A percentile compares a stretch with the other conserved stretches of the same genome.
phyloP scores from a whole-genome alignment of 1,284 basidiomycete genomes.

The Rugosomyces carneus region DNA sequence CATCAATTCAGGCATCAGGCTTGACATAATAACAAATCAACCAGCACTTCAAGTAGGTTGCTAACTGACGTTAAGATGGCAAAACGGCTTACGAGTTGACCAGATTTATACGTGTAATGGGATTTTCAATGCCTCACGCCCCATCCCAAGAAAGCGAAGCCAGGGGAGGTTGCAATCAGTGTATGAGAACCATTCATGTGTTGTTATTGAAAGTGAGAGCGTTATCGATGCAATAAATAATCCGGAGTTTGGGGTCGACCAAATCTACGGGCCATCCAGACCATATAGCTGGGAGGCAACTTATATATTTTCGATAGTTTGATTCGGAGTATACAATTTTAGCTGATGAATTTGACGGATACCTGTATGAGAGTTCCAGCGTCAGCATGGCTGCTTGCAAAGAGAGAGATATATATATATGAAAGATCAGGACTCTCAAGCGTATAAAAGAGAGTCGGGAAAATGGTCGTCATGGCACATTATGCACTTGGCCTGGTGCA shows the following conservation, averaged over 20 bases:
- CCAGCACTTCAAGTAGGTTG: slow-evolving; percentile 32
- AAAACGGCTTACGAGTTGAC: not conserved
- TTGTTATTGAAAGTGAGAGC: slow-evolving; percentile 45
- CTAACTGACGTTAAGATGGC: not conserved
- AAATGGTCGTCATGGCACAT: slow-evolving; percentile 36
- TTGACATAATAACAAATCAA: slow-evolving; percentile 42
- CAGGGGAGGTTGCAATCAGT: slow-evolving; percentile 34
- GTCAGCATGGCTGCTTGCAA: slow-evolving; percentile 1
- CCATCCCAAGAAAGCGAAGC: slow-evolving; percentile 36
- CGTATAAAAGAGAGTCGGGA: slow-evolving; percentile 39
- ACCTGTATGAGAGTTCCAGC: not conserved
- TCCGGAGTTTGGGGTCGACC: slow-evolving; percentile 36
- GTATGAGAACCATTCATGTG: slow-evolving; percentile 37
- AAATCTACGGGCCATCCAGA: slow-evolving; percentile 37
- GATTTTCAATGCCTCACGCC: slow-evolving; percentile 31
- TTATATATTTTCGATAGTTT: slow-evolving; percentile 32
- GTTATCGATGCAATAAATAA: slow-evolving; percentile 46
- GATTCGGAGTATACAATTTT: not conserved
- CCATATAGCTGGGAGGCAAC: slow-evolving; percentile 37
- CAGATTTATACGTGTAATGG: slow-evolving; percentile 43
- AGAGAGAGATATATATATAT: slow-evolving; percentile 9
- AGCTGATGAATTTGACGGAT: not conserved
- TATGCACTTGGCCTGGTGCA: slow-evolving; percentile 48
- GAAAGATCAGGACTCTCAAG: slow-evolving; percentile 40
- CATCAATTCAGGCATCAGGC: slow-evolving; percentile 40